These are phyloP conservation scores for Panaeolus cyanescens DNA, from an alignment of 768 basidiomycete species.

Conservation along the genomic window DNA sequence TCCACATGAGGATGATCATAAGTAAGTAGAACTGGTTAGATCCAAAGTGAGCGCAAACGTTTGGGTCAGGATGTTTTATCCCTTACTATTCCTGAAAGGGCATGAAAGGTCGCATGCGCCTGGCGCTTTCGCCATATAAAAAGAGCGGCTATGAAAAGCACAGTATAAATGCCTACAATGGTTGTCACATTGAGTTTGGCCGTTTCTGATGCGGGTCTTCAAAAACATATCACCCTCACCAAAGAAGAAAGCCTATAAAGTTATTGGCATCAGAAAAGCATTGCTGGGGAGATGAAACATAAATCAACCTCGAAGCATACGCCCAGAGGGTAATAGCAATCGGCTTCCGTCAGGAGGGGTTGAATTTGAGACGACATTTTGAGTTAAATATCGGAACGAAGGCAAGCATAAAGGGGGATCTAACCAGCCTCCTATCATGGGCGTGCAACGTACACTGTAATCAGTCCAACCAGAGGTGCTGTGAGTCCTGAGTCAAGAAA, in stretches of 20 bases:
- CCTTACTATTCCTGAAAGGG: background rate
- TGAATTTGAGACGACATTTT: background rate
- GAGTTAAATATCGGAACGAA: too few species aligned
- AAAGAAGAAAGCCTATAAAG: background rate
- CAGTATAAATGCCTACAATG: background rate
- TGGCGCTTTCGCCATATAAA: background rate
- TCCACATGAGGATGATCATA: background rate
- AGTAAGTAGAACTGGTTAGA: background rate
- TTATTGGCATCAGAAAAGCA: background rate
- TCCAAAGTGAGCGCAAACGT: background rate
- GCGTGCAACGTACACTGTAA: too few species aligned
- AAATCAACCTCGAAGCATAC: background rate
- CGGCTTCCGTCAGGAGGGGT: background rate
- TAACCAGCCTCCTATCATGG: too few species aligned
- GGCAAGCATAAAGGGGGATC: too few species aligned
- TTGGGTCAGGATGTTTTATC: background rate
- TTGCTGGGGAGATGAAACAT: background rate
- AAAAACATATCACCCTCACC: background rate
- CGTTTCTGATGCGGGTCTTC: too few species aligned
- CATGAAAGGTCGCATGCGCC: background rate
- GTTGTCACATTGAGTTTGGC: background rate
- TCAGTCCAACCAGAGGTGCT: too few species aligned
- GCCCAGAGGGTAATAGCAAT: background rate
- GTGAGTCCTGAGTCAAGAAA: too few species aligned
- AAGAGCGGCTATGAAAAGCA: background rate